Conservation (phyloP, 768 basidiomycete genomes). For the Naganishia friedmannii region DNA sequence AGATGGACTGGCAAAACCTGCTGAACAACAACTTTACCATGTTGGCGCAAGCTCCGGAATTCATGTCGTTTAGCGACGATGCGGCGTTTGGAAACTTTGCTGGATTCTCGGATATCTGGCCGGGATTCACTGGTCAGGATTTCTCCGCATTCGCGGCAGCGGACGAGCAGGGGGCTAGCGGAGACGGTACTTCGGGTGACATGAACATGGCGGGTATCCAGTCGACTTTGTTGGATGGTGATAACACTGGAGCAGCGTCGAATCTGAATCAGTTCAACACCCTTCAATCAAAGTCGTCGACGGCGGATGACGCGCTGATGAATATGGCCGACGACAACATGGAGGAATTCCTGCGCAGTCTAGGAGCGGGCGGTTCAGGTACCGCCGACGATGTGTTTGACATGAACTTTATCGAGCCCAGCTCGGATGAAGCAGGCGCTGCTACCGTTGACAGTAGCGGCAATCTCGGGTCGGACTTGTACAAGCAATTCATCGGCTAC, state of each 20-base stretch:
- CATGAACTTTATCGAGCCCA: slow-evolving; percentile 11
- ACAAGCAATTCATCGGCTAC: neutral
- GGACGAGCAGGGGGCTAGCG: neutral
- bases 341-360: slow-evolving; percentile 31
- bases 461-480: neutral
- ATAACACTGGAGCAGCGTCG: neutral
- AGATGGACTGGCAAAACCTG: slow-evolving; percentile 14
- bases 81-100: slow-evolving; percentile 28
- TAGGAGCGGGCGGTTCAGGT: slow-evolving; percentile 10
- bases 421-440: neutral
- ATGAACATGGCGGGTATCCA: slow-evolving; percentile 1
- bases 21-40: slow-evolving; percentile 26
- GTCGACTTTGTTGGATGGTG: neutral
- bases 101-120: slow-evolving; percentile 8
- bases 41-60: slow-evolving; percentile 18
- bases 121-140: slow-evolving; percentile 14
- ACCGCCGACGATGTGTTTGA: slow-evolving; percentile 10
- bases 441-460: neutral
- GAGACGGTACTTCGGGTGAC: neutral
- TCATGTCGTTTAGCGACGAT: slow-evolving; percentile 30
- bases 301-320: slow-evolving; percentile 12
- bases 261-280: slow-evolving; percentile 7
- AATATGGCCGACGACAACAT: slow-evolving; percentile 28
- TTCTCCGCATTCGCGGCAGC: neutral
- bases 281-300: neutral